phyloP scores from a whole-genome alignment of 148 eudicot genomes.

The Pouteria glomerata region DNA sequence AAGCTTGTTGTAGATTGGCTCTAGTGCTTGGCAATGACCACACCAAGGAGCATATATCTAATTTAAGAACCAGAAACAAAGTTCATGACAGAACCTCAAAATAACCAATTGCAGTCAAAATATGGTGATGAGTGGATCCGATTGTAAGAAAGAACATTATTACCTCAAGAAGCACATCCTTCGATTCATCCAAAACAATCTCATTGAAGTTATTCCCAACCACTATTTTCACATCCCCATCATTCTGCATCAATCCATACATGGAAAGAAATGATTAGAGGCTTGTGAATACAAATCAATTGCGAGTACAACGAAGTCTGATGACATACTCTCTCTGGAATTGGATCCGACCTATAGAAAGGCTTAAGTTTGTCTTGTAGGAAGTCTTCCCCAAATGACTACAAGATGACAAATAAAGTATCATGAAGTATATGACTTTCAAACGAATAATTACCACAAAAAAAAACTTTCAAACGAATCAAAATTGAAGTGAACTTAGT shows the following conservation, averaged over 20 bases:
- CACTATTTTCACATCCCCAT: slow-evolving; percentile 73
- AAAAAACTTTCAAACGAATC: not conserved
- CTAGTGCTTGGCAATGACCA: slow-evolving; percentile 38
- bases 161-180: slow-evolving; percentile 69
- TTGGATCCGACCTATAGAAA: slow-evolving; percentile 81
- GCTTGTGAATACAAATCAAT: not conserved
- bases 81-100: not conserved
- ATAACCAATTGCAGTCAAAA: not conserved
- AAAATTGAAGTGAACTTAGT: not conserved
- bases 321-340: slow-evolving; percentile 73
- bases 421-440: not conserved
- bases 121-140: no score
- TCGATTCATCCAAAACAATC: slow-evolving; percentile 57
- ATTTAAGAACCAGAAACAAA: not conserved
- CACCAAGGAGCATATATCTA: slow-evolving; percentile 66
- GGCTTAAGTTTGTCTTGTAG: slow-evolving; percentile 81
- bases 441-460: no score
- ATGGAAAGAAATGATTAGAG: slow-evolving; percentile 8
- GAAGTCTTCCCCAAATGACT: slow-evolving; percentile 73
- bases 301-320: not conserved
- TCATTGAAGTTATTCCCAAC: slow-evolving; percentile 81
- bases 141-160: not conserved
- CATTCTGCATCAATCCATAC: slow-evolving; percentile 42
- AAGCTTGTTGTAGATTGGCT: slow-evolving; percentile 46
- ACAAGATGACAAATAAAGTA: slow-evolving; percentile 6